Base-by-base conservation (phyloP, 2,329 filamentous ascomycete genomes). In the Gliomastix tumulicola region DNA sequence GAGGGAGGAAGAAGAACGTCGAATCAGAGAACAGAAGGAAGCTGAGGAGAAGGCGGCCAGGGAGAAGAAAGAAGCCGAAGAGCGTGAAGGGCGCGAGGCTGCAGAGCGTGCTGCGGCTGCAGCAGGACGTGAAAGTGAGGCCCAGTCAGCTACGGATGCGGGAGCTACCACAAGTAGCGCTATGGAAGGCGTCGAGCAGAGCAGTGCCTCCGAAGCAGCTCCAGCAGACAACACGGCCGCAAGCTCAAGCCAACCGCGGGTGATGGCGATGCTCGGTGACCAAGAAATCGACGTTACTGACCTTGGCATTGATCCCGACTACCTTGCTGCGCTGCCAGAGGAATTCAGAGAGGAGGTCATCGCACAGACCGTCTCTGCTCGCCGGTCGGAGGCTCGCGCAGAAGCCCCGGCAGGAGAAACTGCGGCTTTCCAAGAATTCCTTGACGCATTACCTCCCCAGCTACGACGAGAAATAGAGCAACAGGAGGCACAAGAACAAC, bases 261-360 rank as follows among this genome's bases (percentile, higher is more conserved):
- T 94, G 21, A 82, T 82, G 49, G 94, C 87, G 13, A 89, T 76
- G 3, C 88, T 98, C 37, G 73, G 89, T 41, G 90, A 89, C 19
- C 84, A 85, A 44, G 81, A 92, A 50, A 77, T 94, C 36, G 92
- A 98, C 56, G 92, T 98, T 34, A 98, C 92, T 0, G 86, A 87
- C 42, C 73, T 98, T 43, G 89, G 90, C 34, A 97, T 98, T 49
- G 92, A 98, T 54, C 77, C 84, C 13, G 89, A 94, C 39, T 98
- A 96, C 59, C 76, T 98, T 7, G 87, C 92, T 41, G 94, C 90
- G n/a, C 67, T 98, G n/a, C 92, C 92, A 1, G 92, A 98, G 49
- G 94, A 98, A 42, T 81, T 97, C 54, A 77, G 92, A 32, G 90
- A 97, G 58, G 92, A 98, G 56, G 92, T 98, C 34, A 86, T 98